phyloP scores from a whole-genome alignment of 805 yeast species.

The Candida suzukii region DNA sequence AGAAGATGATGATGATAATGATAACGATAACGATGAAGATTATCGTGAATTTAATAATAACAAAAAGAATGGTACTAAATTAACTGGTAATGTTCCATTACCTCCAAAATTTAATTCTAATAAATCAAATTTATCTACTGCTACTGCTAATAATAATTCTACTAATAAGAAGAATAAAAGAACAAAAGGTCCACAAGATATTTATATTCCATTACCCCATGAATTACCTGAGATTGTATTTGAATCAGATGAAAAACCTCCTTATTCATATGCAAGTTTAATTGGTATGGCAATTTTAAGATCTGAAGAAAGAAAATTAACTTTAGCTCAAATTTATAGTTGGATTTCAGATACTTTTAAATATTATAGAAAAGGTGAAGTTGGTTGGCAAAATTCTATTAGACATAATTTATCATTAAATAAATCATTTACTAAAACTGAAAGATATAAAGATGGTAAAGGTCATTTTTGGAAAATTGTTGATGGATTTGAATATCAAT shows the following conservation, averaged over 20 bases:
- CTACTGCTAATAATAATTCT: too few relatives aligned
- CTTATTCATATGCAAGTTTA: conserved; percentile 87
- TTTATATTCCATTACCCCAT: conserved; percentile 26
- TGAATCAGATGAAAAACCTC: conserved; percentile 65
- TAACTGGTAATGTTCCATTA: conserved; percentile 13
- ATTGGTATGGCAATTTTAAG: conserved; percentile 90
- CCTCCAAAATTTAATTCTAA: conserved; percentile 11
- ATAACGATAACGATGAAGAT: conserved; percentile 7
- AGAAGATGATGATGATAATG: conserved; percentile 8
- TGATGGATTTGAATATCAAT: conserved; percentile 75
- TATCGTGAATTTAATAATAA: conserved; percentile 2
- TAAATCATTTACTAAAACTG: conserved; percentile 88
- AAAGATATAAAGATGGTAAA: conserved; percentile 83
- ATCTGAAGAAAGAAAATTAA: conserved; percentile 63
- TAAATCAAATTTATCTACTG: neutral
- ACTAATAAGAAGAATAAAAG: conserved; percentile 8
- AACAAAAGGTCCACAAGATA: conserved; percentile 20
- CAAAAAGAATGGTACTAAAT: too few relatives aligned
- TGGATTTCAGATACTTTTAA: conserved; percentile 88
- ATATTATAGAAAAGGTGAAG: conserved; percentile 76
- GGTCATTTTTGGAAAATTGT: conserved; percentile 93
- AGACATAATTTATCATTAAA: conserved; percentile 90
- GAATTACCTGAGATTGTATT: conserved; percentile 38
- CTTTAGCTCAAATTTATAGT: conserved; percentile 76
- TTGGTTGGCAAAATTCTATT: conserved; percentile 97